Evolutionary conservation across 176 grass and related monocot species (phyloP).

Genomic region (Microstegium vimineum): DNA sequence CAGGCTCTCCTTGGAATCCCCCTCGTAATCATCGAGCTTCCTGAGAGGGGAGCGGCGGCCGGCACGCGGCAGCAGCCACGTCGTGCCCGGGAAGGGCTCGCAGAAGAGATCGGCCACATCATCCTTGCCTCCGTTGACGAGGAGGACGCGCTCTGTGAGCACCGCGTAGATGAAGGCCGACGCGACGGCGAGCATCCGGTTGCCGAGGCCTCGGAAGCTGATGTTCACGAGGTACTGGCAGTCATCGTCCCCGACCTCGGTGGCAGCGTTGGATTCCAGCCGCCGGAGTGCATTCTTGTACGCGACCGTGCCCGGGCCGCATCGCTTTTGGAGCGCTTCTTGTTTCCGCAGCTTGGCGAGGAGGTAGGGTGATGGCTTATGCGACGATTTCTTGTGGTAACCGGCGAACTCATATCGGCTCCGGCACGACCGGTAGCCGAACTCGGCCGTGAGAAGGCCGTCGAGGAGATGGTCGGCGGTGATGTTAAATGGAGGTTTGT

Average conservation of each 20-base stretch:
- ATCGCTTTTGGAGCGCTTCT: slow-evolving; percentile 62
- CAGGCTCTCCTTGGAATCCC: slow-evolving; percentile 30
- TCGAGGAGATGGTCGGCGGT: slow-evolving; percentile 45
- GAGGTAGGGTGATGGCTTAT: slow-evolving; percentile 44
- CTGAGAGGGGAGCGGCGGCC: slow-evolving; percentile 15
- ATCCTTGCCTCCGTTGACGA: slow-evolving; percentile 30
- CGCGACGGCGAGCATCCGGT: slow-evolving; percentile 54
- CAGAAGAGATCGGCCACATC: slow-evolving; percentile 52
- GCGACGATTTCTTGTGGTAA: slow-evolving; percentile 33
- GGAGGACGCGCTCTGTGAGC: slow-evolving; percentile 53
- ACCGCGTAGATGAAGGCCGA: slow-evolving; percentile 63
- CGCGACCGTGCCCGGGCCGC: slow-evolving; percentile 51
- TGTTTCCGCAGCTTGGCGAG: slow-evolving; percentile 52
- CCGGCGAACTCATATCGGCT: slow-evolving; percentile 50
- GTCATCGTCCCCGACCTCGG: too few relatives aligned
- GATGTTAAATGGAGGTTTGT: not conserved
- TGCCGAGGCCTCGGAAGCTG: slow-evolving; percentile 59
- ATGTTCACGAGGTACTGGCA: slow-evolving; percentile 75
- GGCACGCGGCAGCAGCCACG: slow-evolving; percentile 62
- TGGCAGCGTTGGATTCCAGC: slow-evolving; percentile 38
- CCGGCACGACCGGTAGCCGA: slow-evolving; percentile 39
- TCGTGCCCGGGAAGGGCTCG: slow-evolving; percentile 59
- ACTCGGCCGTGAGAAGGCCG: slow-evolving; percentile 42
- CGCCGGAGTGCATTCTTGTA: slow-evolving; percentile 36
- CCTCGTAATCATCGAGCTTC: not conserved